Base-by-base conservation (phyloP, 2,329 filamentous ascomycete species). In the Hypoxylon sp. region DNA sequence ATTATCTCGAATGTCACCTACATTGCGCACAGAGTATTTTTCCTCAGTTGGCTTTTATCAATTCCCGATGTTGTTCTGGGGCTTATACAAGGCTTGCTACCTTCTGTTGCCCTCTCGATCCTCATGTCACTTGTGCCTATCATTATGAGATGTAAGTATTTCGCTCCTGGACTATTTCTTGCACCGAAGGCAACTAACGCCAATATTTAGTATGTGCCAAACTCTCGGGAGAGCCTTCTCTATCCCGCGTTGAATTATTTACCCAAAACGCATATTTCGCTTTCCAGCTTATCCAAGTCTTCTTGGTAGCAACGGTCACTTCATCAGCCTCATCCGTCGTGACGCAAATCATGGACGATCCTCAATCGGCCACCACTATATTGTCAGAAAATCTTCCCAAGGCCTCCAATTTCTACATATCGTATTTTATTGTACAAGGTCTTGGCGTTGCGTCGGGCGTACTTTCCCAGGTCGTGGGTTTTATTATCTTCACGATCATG, bases 371-470 rank as follows among this genome's bases (percentile, higher is more conserved):
- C 5, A 88, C 93, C 0, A 80, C 78, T 0, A 80, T 97, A 41
- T 85, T 97, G 3, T 91, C 94, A 0, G 75, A 84, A 14, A 91
- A 92, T 64, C 84, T 99, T 5, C 96, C 96, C 17, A 90, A 88
- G 61, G 90, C 93, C 0, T 94, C 94, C 67, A 98, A 97, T 81
- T 97, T 98, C 77, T 99, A 98, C 80, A 90, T 98, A 19, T 93
- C 91, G 0, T 99, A 98, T 81, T 97, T 99, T 72, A 89, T 98
- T 32, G 88, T 99, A 2, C 96, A 98, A 79, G 97, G 95, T 34
- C 80, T 98, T 63, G 91, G 90, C 1, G 89, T 95, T 67, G 91
- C 93, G 2, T 87, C 93, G 0, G 87, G 90, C 50, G 87, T 92
- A 1, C 80, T 98, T 4, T 84, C 97, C 2, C 93, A 97, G 73